phyloP scores from a whole-genome alignment of 768 basidiomycete genomes.

The Boletellus ananiceps region DNA sequence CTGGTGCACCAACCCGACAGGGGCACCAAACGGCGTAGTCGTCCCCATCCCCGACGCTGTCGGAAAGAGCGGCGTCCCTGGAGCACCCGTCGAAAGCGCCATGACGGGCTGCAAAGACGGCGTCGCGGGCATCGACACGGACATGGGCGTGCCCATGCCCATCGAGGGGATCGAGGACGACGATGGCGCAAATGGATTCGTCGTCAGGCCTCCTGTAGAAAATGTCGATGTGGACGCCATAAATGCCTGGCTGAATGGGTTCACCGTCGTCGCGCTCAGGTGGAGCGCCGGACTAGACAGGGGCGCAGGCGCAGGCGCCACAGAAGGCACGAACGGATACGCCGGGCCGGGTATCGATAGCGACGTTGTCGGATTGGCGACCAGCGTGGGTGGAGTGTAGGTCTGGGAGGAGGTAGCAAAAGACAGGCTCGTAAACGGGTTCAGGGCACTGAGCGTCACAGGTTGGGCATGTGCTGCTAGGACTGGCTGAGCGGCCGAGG shows the following conservation, averaged over 20 bases:
- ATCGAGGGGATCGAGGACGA: too few relatives aligned
- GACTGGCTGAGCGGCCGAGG: slow-evolving; percentile 13
- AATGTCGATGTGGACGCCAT: background rate
- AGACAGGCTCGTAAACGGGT: slow-evolving; percentile 21
- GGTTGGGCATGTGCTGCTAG: slow-evolving; percentile 3
- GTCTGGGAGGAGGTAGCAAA: background rate
- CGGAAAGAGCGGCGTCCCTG: background rate
- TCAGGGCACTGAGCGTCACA: slow-evolving; percentile 2
- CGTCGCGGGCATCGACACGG: slow-evolving; percentile 7
- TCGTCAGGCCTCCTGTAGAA: background rate
- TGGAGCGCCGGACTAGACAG: slow-evolving; percentile 14
- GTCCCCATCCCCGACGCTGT: background rate
- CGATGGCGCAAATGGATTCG: slow-evolving; percentile 16
- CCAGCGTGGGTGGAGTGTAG: background rate
- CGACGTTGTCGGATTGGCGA: slow-evolving; percentile 6
- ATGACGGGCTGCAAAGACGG: slow-evolving; percentile 9
- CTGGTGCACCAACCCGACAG: slow-evolving; percentile 1
- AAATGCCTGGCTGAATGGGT: slow-evolving; percentile 18
- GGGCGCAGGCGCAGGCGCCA: background rate
- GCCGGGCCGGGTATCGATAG: background rate
- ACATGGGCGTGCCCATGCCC: background rate
- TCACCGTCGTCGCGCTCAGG: slow-evolving; percentile 4
- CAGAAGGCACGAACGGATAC: slow-evolving; percentile 4
- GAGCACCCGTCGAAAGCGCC: slow-evolving; percentile 1
- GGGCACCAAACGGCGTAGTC: slow-evolving; percentile 1